Percentiles rank a stretch among this genome's conserved stretches.
phyloP scores from a whole-genome alignment of 768 basidiomycete species.

The Leccinum ochraceum region DNA sequence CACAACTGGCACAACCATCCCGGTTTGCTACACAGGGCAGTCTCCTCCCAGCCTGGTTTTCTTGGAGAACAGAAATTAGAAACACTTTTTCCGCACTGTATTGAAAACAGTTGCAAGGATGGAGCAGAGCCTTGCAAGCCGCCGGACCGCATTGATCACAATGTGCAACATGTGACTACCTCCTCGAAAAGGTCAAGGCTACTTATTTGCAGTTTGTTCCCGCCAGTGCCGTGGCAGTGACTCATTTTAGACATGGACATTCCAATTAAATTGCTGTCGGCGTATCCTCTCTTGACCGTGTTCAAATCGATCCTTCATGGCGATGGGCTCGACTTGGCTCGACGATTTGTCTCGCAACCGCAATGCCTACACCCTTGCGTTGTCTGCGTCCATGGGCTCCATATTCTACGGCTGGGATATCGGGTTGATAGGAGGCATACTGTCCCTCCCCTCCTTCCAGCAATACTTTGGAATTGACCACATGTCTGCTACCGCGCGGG shows the following conservation, averaged over 20 bases:
- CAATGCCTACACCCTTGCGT: conserved; percentile 47
- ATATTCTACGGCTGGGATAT: conserved; percentile 54
- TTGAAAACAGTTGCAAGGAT: not conserved
- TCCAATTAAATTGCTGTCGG: not conserved
- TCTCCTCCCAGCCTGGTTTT: not conserved
- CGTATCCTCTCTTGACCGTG: not conserved
- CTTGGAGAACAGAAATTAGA: not conserved
- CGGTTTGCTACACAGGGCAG: too few relatives aligned
- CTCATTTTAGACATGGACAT: not conserved
- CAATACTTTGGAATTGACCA: conserved; percentile 48
- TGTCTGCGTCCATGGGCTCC: conserved; percentile 48
- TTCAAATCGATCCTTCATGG: not conserved
- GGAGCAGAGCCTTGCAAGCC: not conserved
- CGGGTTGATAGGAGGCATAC: conserved; percentile 51
- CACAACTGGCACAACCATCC: not conserved
- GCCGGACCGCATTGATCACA: not conserved
- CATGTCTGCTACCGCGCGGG: conserved; percentile 37
- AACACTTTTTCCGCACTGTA: not conserved
- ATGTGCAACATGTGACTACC: not conserved
- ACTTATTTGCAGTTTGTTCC: not conserved
- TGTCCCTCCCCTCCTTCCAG: conserved; percentile 48
- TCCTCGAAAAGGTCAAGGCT: not conserved
- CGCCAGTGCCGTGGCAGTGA: not conserved
- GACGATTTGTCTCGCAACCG: conserved; percentile 34
- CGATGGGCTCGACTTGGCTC: conserved; percentile 30